Evolutionary conservation across 2,329 filamentous ascomycete genomes (phyloP), one percentile per base, ranked within the genome.

Genomic region (Zymoseptoria passerinii): DNA sequence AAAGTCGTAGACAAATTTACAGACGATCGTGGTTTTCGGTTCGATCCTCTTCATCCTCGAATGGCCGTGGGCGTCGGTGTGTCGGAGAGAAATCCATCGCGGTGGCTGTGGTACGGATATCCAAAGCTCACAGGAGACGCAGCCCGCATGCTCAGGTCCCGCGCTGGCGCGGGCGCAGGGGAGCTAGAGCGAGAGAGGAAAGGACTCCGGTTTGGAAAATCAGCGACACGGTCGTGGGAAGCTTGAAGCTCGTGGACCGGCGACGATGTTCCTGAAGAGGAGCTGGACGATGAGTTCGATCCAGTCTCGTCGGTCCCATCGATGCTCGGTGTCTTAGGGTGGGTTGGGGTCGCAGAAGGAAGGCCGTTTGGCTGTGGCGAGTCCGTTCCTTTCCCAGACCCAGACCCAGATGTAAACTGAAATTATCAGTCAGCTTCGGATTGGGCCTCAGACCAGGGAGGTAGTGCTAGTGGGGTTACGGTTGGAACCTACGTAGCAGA

Each of bases 401-500:
- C 68, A 63, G 67, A 54, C 54, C 67, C 68, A 65, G 70, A 65
- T 28, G 69, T 72, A 63, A 71, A 72, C 70, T 71, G 70, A 65
- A 58, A 66, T 60, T 53, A 52, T 63, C 61, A 57, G 69, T 70
- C 70, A 70, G 68, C 70, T 63, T 63, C 59, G 58, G 54, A 57
- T 61, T 57, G 58, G 64, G 56, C 54, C 59, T 27, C 55, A 69
- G 56, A 64, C 67, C 60, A 65, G 61, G 53, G 67, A 50, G 63
- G 65, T 63, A 65, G 71, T 71, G 69, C 68, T 69, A 28, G 58
- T 65, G 50, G 50, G 23, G 27, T 28, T 52, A 60, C 63, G 68
- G 62, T 66, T 66, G 63, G 82, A 82, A 95, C 92, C 85, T 92
- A 96, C 92, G 84, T 97, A 99, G 82, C 94, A 99, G 81, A 96